A percentile compares a stretch with the other conserved stretches of the same genome.
These are phyloP conservation scores for Barnettozyma populi DNA, from an alignment of 805 yeast genomes.

Conservation along the genomic window DNA sequence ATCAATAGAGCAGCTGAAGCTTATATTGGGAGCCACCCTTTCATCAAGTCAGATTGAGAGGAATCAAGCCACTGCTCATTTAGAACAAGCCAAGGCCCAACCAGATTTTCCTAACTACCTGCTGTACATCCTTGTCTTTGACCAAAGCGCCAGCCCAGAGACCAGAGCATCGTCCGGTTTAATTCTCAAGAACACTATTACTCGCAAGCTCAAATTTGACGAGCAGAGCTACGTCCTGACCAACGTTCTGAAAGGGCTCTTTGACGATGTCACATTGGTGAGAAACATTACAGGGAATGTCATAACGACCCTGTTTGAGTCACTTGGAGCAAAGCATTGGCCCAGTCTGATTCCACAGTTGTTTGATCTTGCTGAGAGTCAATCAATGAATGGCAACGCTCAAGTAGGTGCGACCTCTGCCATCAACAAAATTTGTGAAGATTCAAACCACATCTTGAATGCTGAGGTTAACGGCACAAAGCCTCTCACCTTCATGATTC, in stretches of 20 bases:
- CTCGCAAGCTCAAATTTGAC: slow-evolving; percentile 31
- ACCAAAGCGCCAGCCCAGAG: slow-evolving; percentile 39
- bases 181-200: slow-evolving; percentile 70
- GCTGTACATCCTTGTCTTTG: slow-evolving; percentile 60
- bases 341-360: slow-evolving; percentile 67
- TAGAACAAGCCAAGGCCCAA: slow-evolving; percentile 61
- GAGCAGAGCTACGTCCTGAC: slow-evolving; percentile 30
- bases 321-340: slow-evolving; percentile 68
- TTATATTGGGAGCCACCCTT: slow-evolving; percentile 66
- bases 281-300: slow-evolving; percentile 90
- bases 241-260: slow-evolving; percentile 41
- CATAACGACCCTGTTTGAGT: slow-evolving; percentile 71
- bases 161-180: slow-evolving; percentile 87
- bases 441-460: slow-evolving; percentile 62
- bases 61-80: slow-evolving; percentile 63
- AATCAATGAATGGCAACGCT: slow-evolving; percentile 29
- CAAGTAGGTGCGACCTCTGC: slow-evolving; percentile 76
- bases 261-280: slow-evolving; percentile 52
- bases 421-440: slow-evolving; percentile 85
- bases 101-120: slow-evolving; percentile 82
- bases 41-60: slow-evolving; percentile 53
- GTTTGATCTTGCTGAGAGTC: slow-evolving; percentile 50
- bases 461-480: slow-evolving; percentile 56
- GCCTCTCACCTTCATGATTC: slow-evolving; percentile 65
- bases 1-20: slow-evolving; percentile 57